phyloP scores from a whole-genome alignment of 306 rosid species.

The Quercus aquifolioides region DNA sequence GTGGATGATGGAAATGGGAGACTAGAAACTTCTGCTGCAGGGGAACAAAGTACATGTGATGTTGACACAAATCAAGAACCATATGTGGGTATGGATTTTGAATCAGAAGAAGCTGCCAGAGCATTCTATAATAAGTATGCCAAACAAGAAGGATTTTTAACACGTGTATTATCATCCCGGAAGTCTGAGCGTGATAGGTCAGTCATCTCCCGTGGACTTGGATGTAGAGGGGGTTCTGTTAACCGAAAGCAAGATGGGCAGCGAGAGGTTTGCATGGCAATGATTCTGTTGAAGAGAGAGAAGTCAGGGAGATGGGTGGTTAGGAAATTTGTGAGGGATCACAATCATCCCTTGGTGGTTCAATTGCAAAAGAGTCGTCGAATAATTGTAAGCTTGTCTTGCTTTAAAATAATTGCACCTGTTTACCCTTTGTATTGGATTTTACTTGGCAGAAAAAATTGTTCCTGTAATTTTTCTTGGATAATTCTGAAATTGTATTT shows the following conservation, averaged over 20 bases:
- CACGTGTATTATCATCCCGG: conserved; percentile 36
- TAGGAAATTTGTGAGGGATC: conserved; percentile 31
- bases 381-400: conserved; percentile 25
- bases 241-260: conserved; percentile 18
- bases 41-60: conserved; percentile 20
- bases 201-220: conserved; percentile 37
- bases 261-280: conserved; percentile 21
- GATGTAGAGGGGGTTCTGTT: conserved; percentile 29
- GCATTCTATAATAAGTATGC: conserved; percentile 33
- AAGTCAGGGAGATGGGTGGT: conserved; percentile 27
- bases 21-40: conserved; percentile 26
- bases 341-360: conserved; percentile 31
- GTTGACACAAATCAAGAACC: conserved; percentile 32
- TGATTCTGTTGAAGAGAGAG: conserved; percentile 30
- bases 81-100: conserved; percentile 27
- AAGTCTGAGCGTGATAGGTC: conserved; percentile 41
- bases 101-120: conserved; percentile 30
- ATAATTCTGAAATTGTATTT: background rate
- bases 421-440: background rate
- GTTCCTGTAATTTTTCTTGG: background rate
- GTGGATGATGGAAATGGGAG: conserved; percentile 24
- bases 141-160: conserved; percentile 24
- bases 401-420: background rate
- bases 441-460: too few species aligned
- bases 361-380: conserved; percentile 17